Evolutionary conservation across 345 rosid species (phyloP).

Genomic region (Pistacia atlantica): DNA sequence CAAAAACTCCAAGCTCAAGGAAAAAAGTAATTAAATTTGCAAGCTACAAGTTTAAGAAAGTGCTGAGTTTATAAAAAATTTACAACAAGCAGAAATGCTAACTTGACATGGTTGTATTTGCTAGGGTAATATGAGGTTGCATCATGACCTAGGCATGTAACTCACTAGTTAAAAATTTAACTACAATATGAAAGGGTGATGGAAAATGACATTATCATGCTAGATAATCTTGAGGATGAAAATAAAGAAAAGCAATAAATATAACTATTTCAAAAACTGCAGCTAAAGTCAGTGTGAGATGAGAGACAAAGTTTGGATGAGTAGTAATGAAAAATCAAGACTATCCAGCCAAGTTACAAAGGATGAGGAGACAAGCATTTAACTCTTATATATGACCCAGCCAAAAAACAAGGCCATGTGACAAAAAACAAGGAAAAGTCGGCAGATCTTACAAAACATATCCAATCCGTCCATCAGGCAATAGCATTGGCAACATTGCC

Average conservation of each 20-base stretch:
- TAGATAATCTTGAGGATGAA: neutral
- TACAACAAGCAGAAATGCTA: neutral
- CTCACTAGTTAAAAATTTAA: neutral
- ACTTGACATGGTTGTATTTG: too few relatives aligned
- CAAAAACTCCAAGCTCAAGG: neutral
- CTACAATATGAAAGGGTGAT: neutral
- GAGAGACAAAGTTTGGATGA: neutral
- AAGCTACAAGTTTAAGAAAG: neutral
- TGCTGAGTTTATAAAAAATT: too few relatives aligned
- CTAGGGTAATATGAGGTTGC: too few relatives aligned
- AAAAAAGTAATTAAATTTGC: neutral
- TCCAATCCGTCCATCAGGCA: constrained; percentile 97
- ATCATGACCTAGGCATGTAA: too few relatives aligned
- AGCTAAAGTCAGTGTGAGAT: neutral
- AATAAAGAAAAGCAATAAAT: too few relatives aligned
- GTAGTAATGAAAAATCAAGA: neutral
- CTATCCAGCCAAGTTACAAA: neutral
- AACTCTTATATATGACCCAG: neutral
- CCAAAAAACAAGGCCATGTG: neutral
- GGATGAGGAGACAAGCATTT: neutral
- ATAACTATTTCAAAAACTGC: neutral
- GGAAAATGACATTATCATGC: neutral
- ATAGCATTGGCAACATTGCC: constrained; percentile 97
- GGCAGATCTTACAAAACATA: constrained; percentile 76
- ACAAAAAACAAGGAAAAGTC: constrained; percentile 7